A percentile compares a stretch with the other conserved stretches of the same genome.
Conservation (phyloP, 768 basidiomycete genomes). For the Mycena crocata region DNA sequence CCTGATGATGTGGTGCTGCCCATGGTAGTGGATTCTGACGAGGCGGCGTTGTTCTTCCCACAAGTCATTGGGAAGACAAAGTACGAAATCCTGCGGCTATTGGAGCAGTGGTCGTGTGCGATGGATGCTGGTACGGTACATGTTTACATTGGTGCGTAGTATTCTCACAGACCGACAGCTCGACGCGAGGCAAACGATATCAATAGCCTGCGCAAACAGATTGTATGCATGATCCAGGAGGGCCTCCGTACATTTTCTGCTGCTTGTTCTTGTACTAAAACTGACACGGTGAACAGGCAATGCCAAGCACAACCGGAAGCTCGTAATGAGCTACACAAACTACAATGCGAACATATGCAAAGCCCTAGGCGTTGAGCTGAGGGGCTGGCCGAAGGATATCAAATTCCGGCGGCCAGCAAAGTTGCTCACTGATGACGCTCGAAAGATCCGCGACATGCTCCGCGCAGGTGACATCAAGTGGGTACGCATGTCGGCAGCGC, state of each 20-base stretch:
- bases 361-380: slow-evolving; percentile 35
- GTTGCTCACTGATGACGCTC: not conserved
- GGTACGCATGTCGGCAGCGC: not conserved
- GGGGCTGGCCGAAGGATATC: not conserved
- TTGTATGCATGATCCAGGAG: no score
- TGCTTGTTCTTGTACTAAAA: no score
- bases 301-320: not conserved
- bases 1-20: not conserved
- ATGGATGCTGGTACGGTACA: not conserved
- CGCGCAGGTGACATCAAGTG: no score
- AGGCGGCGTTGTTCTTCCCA: not conserved
- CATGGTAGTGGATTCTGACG: not conserved
- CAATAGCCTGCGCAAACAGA: no score
- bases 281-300: no score
- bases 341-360: slow-evolving; percentile 14
- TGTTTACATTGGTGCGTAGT: no score
- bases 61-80: not conserved
- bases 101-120: not conserved
- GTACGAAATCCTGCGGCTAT: not conserved
- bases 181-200: no score
- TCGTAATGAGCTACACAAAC: not conserved
- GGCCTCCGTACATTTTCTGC: no score
- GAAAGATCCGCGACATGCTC: not conserved
- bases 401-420: not conserved
- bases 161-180: no score